Evolutionary conservation across 2,329 filamentous ascomycete genomes (phyloP).

Genomic region (Alternaria burnsii): DNA sequence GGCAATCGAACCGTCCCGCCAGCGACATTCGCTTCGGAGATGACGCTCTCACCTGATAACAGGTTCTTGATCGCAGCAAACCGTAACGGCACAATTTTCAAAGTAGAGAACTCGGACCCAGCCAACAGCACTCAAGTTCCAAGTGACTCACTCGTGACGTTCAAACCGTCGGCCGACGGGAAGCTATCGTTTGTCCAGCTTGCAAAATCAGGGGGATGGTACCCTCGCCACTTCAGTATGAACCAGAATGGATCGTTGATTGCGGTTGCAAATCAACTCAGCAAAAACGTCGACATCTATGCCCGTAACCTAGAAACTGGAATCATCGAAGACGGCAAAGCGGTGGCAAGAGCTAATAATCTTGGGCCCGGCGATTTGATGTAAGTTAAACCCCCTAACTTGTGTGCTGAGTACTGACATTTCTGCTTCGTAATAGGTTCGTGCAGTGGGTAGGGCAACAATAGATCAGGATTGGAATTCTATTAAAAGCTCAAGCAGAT

Average conservation of each 20-base stretch:
- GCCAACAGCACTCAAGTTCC: slow-evolving; percentile 45
- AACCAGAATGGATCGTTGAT: slow-evolving; percentile 71
- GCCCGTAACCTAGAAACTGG: slow-evolving; percentile 68
- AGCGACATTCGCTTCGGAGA: slow-evolving; percentile 61
- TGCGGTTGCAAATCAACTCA: slow-evolving; percentile 71
- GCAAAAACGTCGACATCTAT: slow-evolving; percentile 68
- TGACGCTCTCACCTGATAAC: slow-evolving; percentile 62
- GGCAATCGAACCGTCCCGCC: slow-evolving; percentile 42
- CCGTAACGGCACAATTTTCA: slow-evolving; percentile 67
- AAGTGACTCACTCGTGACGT: slow-evolving; percentile 68
- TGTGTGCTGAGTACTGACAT: neutral
- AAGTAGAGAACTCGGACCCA: slow-evolving; percentile 55
- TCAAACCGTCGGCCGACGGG: slow-evolving; percentile 56
- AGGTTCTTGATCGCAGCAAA: slow-evolving; percentile 74
- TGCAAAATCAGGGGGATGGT: slow-evolving; percentile 69
- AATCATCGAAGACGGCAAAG: slow-evolving; percentile 58
- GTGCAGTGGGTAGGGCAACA: slow-evolving; percentile 12
- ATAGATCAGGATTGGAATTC: neutral
- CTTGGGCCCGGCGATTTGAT: slow-evolving; percentile 38
- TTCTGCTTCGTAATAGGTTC: slow-evolving; percentile 1
- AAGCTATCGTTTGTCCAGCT: slow-evolving; percentile 64
- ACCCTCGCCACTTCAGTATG: slow-evolving; percentile 73
- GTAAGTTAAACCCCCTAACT: slow-evolving; percentile 4
- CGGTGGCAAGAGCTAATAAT: slow-evolving; percentile 45
- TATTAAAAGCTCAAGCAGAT: neutral